phyloP scores from a whole-genome alignment of 305 asterid genomes.

The Andrographis paniculata region DNA sequence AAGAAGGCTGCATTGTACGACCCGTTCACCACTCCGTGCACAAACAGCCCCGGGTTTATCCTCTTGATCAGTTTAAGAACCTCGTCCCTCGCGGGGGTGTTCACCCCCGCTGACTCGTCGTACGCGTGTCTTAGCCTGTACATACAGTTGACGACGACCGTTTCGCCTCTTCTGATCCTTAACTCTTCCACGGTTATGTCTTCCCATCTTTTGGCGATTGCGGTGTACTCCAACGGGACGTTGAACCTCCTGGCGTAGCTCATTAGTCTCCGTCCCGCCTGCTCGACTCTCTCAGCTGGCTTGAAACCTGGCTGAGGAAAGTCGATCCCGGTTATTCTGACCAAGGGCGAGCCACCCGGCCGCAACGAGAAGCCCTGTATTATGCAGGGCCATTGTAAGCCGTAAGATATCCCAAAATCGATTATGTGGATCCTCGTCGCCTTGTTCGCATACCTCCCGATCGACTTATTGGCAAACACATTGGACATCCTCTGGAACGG shows the following conservation, averaged over 20 bases:
- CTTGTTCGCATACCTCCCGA: conserved; percentile 22
- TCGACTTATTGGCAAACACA: conserved; percentile 48
- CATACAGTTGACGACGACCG: conserved; percentile 50
- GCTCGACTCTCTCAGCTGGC: conserved; percentile 66
- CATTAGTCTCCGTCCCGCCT: conserved; percentile 42
- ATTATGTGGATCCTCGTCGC: conserved; percentile 50
- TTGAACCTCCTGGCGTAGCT: conserved; percentile 45
- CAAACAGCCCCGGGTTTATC: conserved; percentile 38
- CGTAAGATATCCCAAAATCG: conserved; percentile 41
- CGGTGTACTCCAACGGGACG: conserved; percentile 48
- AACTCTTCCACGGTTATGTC: conserved; percentile 38
- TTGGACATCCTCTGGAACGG: conserved; percentile 57
- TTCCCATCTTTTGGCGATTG: conserved; percentile 63
- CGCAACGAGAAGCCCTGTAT: conserved; percentile 53
- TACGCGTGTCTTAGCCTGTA: conserved; percentile 47
- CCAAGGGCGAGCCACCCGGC: conserved; percentile 53
- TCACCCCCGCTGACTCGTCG: conserved; percentile 40
- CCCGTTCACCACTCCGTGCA: conserved; percentile 51
- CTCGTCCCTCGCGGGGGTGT: conserved; percentile 38
- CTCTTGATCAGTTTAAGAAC: conserved; percentile 41
- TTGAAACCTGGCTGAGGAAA: conserved; percentile 63
- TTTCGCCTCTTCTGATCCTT: conserved; percentile 34
- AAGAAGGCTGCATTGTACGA: conserved; percentile 46
- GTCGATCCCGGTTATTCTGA: conserved; percentile 60
- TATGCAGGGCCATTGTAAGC: conserved; percentile 70